Conservation (phyloP, 148 eudicot genomes). For the Agrostemma githago region DNA sequence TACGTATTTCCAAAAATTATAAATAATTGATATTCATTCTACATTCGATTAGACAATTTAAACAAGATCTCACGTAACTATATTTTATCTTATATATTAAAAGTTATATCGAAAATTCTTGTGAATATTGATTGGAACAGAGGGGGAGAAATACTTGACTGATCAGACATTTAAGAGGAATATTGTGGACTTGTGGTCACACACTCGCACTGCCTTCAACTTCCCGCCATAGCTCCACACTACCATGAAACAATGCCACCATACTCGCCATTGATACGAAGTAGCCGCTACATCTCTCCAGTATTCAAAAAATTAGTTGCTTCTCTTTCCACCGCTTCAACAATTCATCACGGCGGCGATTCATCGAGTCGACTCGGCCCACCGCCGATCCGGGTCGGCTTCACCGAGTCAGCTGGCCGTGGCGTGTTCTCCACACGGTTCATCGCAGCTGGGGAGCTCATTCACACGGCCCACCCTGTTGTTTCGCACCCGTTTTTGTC, state of each 20-base stretch:
- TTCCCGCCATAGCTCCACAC: neutral
- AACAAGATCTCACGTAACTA: too few species aligned
- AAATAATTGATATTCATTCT: too few species aligned
- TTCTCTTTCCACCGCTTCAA: constrained; percentile 22
- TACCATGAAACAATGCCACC: constrained; percentile 23
- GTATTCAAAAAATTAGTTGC: constrained; percentile 22
- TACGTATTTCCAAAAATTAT: too few species aligned
- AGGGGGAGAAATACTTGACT: too few species aligned
- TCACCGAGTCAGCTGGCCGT: constrained; percentile 71
- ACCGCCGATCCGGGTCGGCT: constrained; percentile 66
- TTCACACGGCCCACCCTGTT: constrained; percentile 74
- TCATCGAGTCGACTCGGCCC: constrained; percentile 36
- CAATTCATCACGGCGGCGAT: constrained; percentile 10
- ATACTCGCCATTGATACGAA: constrained; percentile 15
- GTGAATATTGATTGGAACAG: too few species aligned
- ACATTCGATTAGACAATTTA: too few species aligned
- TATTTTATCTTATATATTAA: too few species aligned
- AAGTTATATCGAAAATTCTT: too few species aligned
- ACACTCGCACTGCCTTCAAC: too few species aligned
- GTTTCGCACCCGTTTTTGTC: constrained; percentile 70
- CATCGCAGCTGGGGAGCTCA: constrained; percentile 61
- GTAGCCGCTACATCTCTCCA: constrained; percentile 37
- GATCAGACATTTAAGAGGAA: too few species aligned
- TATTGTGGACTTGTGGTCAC: too few species aligned
- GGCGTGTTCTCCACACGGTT: constrained; percentile 73